Base-by-base conservation (phyloP, 129 eudicot species). In the Lonicera japonica region DNA sequence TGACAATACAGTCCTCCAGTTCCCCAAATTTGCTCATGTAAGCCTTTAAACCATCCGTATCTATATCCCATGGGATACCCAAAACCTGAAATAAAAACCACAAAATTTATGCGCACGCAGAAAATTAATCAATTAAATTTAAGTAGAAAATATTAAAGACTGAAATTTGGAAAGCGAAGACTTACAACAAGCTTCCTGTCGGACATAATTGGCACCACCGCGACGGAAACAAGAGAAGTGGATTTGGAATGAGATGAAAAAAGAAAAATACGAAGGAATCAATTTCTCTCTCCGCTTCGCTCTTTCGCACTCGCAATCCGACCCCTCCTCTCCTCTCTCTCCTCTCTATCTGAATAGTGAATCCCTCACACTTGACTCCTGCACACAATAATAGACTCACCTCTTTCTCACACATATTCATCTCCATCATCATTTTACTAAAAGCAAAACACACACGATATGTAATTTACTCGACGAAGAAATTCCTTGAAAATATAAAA, bases 51-150 rank as follows among this genome's bases (percentile, higher is more conserved):
- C 99, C 99, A 21, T 80, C 88, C 0, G 96, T 92, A 48, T 92
- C 92, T 41, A 88, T 86, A 15, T 92, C 95, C 92, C 95, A 92
- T 4, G 96, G 99, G 73, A 92, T 85, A 36, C 99, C 99, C 75
- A 92, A 76, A 13, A 92, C 99, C 99, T 92, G 65, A 48, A 38
- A 56, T 1, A 45, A 29, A 10, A 53, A 14, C 65, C 1, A 39
- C 17, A n/a, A n/a, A 29, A 29, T 29, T 29, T 6, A 29, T 29
- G 36, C 15, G 58, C 34, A 60, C 40, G 58, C 52, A 52, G 41
- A 57, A 52, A 7, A 41, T 13, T 52, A 52, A 58, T 36, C 38
- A 45, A 45, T 15, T 15, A 45, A 11, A 40, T 8, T 45, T 10
- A 45, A 6, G n/a, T 4, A 12, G 4, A 45, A 15, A 45, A 45